These are phyloP conservation scores for Aspergillus chevalieri DNA, from an alignment of 2,329 filamentous ascomycete genomes.

Conservation along the genomic window DNA sequence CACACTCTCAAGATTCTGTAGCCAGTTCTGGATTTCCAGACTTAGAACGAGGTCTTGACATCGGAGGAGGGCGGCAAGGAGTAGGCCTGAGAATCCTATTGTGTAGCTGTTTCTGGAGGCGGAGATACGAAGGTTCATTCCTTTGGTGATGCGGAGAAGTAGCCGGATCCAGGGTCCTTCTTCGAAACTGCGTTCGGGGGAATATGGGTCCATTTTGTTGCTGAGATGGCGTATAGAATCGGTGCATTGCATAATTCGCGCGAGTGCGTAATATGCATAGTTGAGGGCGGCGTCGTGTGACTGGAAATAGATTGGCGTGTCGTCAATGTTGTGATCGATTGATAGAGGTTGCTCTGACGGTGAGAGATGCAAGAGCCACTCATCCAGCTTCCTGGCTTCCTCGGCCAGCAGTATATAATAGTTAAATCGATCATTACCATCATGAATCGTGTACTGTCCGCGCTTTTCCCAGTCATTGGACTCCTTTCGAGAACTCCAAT, in stretches of 20 bases:
- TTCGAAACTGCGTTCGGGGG: neutral
- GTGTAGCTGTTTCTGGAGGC: conserved; percentile 17
- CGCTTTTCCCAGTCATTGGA: neutral
- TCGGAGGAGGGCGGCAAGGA: conserved; percentile 15
- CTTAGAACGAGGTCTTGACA: conserved; percentile 11
- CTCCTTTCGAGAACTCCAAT: conserved; percentile 3
- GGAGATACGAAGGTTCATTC: conserved; percentile 9
- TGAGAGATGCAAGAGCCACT: conserved; percentile 14
- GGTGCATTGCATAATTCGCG: conserved; percentile 19
- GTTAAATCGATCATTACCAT: neutral
- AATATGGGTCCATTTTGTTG: neutral
- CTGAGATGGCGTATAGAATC: conserved; percentile 4
- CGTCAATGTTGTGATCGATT: neutral
- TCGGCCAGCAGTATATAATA: neutral
- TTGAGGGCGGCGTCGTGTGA: conserved; percentile 19
- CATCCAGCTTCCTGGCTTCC: conserved; percentile 7
- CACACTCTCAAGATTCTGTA: conserved; percentile 8
- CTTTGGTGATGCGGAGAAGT: conserved; percentile 11
- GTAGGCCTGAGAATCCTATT: conserved; percentile 20
- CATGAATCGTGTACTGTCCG: neutral
- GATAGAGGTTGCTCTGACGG: conserved; percentile 9
- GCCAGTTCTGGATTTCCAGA: conserved; percentile 14
- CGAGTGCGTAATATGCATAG: conserved; percentile 18
- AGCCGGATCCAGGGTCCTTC: conserved; percentile 9
- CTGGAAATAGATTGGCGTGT: conserved; percentile 4